These are phyloP conservation scores for Ogataea pignaliae DNA, from an alignment of 805 yeast species.

Conservation along the genomic window DNA sequence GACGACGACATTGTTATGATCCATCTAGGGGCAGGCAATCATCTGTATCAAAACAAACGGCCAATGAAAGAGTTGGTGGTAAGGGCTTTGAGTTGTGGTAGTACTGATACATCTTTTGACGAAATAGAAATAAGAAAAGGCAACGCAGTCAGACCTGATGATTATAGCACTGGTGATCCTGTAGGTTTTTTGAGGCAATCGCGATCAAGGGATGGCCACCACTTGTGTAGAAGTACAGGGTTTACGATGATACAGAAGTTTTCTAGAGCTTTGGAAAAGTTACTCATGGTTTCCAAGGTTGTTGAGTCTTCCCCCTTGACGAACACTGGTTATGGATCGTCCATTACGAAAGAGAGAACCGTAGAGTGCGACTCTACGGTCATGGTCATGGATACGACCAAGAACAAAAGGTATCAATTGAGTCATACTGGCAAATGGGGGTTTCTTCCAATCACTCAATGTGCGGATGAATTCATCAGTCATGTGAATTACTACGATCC, in stretches of 20 bases:
- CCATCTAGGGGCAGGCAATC: slow-evolving; percentile 54
- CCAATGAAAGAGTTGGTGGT: too few species aligned
- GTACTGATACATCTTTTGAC: too few species aligned
- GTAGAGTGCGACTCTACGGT: slow-evolving; percentile 44
- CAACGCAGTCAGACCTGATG: neutral
- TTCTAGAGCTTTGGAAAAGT: neutral
- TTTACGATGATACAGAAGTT: too few species aligned
- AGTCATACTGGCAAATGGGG: slow-evolving; percentile 8
- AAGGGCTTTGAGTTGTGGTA: too few species aligned
- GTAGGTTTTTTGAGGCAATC: too few species aligned
- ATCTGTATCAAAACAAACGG: slow-evolving; percentile 10
- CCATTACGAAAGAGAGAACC: slow-evolving; percentile 35
- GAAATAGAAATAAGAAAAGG: too few species aligned
- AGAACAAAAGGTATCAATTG: slow-evolving; percentile 14
- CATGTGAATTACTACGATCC: slow-evolving; percentile 18
- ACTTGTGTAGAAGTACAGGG: too few species aligned
- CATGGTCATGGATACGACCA: slow-evolving; percentile 16
- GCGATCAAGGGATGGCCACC: too few species aligned
- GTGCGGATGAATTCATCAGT: slow-evolving; percentile 17
- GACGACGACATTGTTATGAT: slow-evolving; percentile 30
- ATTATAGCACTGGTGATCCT: too few species aligned
- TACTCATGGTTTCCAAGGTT: neutral
- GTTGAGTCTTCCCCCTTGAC: slow-evolving; percentile 38
- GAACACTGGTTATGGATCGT: slow-evolving; percentile 48
- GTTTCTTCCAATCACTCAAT: slow-evolving; percentile 31